phyloP scores from a whole-genome alignment of 2,329 filamentous ascomycete genomes.

The Lecanosticta acicola region DNA sequence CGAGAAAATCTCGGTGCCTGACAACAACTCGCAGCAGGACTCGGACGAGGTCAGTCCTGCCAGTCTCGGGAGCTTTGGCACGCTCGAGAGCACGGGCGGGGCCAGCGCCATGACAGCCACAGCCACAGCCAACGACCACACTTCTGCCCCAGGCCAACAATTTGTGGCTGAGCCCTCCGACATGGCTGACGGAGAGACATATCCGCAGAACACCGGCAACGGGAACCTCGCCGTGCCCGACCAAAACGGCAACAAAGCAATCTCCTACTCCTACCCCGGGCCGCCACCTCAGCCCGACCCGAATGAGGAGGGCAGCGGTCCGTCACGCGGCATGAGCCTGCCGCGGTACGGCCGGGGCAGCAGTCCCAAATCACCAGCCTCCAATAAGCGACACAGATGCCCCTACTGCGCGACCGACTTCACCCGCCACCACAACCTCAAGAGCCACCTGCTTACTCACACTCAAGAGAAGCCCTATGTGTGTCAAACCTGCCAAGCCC shows the following conservation, averaged over 20 bases:
- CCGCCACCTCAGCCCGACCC: slow-evolving; percentile 42
- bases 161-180: slow-evolving; percentile 33
- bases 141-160: slow-evolving; percentile 37
- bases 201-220: slow-evolving; percentile 19
- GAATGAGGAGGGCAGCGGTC: slow-evolving; percentile 50
- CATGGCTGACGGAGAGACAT: slow-evolving; percentile 36
- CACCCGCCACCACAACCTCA: slow-evolving; percentile 93
- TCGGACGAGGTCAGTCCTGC: slow-evolving; percentile 47
- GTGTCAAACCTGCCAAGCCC: slow-evolving; percentile 86
- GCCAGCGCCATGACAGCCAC: slow-evolving; percentile 35
- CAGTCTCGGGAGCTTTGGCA: slow-evolving; percentile 51
- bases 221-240: slow-evolving; percentile 22
- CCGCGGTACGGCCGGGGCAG: slow-evolving; percentile 49
- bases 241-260: slow-evolving; percentile 47
- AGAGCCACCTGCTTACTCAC: slow-evolving; percentile 93
- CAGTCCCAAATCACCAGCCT: slow-evolving; percentile 58
- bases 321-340: slow-evolving; percentile 54
- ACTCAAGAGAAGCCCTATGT: slow-evolving; percentile 97
- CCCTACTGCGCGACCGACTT: slow-evolving; percentile 96
- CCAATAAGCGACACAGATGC: slow-evolving; percentile 86
- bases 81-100: slow-evolving; percentile 43
- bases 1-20: slow-evolving; percentile 47
- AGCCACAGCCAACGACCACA: slow-evolving; percentile 48
- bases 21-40: slow-evolving; percentile 37
- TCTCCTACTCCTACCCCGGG: slow-evolving; percentile 60